Evolutionary conservation across 495 filamentous ascomycete genomes (phyloP).

Genomic region (Rusavskia elegans): DNA sequence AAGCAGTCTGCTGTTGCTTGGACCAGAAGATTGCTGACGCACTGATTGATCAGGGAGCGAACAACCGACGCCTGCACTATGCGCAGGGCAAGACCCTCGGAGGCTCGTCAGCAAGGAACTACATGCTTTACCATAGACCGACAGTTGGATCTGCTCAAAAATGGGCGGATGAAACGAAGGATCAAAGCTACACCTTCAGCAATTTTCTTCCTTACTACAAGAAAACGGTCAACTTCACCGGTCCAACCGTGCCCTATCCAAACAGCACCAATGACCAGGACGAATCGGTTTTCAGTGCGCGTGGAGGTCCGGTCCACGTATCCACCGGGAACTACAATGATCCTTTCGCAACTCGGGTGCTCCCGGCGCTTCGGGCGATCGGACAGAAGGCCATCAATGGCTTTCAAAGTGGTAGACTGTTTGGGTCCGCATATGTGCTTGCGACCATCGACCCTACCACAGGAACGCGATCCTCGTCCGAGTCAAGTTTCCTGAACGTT

Average conservation of each 20-base stretch:
- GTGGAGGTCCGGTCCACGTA: conserved; percentile 29
- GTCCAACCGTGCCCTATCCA: conserved; percentile 20
- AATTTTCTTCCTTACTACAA: conserved; percentile 38
- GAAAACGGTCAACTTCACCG: conserved; percentile 33
- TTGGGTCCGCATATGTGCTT: conserved; percentile 10
- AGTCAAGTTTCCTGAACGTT: conserved; percentile 17
- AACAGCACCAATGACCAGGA: conserved; percentile 34
- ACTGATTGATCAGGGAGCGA: conserved; percentile 25
- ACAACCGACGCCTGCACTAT: conserved; percentile 1
- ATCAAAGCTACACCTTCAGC: conserved; percentile 36
- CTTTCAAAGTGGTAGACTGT: conserved; percentile 21
- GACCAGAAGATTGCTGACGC: conserved; percentile 22
- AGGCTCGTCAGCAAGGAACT: conserved; percentile 15
- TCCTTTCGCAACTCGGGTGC: conserved; percentile 24
- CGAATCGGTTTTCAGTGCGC: conserved; percentile 15
- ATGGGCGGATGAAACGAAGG: conserved; percentile 42
- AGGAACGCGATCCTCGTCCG: conserved; percentile 9
- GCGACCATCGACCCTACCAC: conserved; percentile 13
- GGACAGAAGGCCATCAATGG: conserved; percentile 19
- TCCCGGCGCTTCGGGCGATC: conserved; percentile 16
- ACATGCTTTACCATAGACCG: conserved; percentile 19
- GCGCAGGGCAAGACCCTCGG: conserved; percentile 1
- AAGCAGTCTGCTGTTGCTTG: conserved; percentile 18
- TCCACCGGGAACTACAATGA: conserved; percentile 23
- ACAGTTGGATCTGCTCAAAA: conserved; percentile 27